Evolutionary conservation across 768 basidiomycete genomes (phyloP).

Genomic region (Phylloporus scabripes): DNA sequence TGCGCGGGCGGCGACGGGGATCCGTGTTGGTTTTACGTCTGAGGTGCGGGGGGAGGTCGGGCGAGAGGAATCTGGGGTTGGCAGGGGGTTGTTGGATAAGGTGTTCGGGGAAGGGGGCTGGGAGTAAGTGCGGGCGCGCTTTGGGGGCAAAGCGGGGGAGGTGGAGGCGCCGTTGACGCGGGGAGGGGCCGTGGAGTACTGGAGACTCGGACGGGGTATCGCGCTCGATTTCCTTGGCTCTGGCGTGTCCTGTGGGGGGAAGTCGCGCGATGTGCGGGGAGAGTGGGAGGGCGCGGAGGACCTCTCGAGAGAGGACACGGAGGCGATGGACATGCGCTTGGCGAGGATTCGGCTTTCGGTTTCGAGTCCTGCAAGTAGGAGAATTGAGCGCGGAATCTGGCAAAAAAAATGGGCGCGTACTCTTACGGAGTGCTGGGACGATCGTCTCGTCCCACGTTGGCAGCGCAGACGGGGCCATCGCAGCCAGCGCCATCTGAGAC

Average conservation of each 20-base stretch:
- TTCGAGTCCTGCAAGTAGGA: conserved; percentile 61
- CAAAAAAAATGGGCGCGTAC: conserved; percentile 36
- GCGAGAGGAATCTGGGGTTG: conserved; percentile 35
- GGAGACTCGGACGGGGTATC: conserved; percentile 44
- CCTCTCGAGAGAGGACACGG: conserved; percentile 49
- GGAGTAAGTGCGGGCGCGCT: conserved; percentile 61
- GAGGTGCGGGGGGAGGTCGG: conserved; percentile 42
- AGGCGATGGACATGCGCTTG: conserved; percentile 70
- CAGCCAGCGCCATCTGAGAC: conserved; percentile 35
- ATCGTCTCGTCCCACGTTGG: conserved; percentile 80
- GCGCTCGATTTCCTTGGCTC: conserved; percentile 37
- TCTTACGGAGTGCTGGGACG: conserved; percentile 74
- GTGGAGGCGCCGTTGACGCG: conserved; percentile 28
- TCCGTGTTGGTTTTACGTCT: conserved; percentile 42
- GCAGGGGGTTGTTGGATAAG: conserved; percentile 26
- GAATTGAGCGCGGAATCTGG: background rate
- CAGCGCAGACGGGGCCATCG: conserved; percentile 32
- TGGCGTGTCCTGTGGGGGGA: conserved; percentile 18
- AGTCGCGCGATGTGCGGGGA: conserved; percentile 19
- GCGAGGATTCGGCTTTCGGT: conserved; percentile 74
- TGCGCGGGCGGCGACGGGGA: conserved; percentile 40
- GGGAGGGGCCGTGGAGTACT: conserved; percentile 27
- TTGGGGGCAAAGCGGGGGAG: conserved; percentile 32
- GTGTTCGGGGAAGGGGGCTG: conserved; percentile 39
- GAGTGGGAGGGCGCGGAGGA: conserved; percentile 17